Conservation (phyloP, 805 yeast species). For the Hagleromyces aurorensis region DNA sequence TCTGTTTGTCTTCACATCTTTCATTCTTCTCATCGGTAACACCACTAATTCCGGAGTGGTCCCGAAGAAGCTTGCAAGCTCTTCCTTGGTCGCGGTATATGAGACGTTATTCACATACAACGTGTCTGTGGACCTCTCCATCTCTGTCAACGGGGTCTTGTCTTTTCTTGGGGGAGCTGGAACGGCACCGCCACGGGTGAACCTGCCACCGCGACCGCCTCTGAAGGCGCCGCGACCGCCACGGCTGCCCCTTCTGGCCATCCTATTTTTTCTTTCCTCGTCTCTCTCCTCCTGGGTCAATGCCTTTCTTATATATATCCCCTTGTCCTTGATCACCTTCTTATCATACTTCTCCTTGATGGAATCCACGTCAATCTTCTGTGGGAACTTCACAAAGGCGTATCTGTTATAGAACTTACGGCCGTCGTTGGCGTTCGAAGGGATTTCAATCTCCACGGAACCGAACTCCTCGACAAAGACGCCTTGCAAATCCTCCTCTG, state of each 20-base stretch:
- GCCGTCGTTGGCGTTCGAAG: constrained; percentile 17
- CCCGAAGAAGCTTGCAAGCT: constrained; percentile 45
- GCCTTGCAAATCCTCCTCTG: constrained; percentile 22
- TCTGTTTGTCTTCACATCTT: constrained; percentile 27
- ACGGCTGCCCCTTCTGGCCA: constrained; percentile 10
- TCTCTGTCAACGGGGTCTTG: constrained; percentile 32
- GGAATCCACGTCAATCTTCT: constrained; percentile 25
- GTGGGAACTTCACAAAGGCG: constrained; percentile 29
- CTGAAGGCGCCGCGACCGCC: constrained; percentile 11
- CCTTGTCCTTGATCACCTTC: constrained; percentile 26
- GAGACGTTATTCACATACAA: constrained; percentile 57
- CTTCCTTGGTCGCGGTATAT: constrained; percentile 52
- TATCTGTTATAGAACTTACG: constrained; percentile 24
- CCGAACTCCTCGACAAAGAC: constrained; percentile 24
- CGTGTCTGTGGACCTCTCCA: constrained; percentile 40
- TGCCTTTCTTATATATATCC: constrained; percentile 28
- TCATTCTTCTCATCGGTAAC: constrained; percentile 40
- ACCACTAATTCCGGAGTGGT: constrained; percentile 41
- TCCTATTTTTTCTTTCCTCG: constrained; percentile 12
- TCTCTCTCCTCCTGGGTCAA: constrained; percentile 18
- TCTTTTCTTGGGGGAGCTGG: constrained; percentile 25
- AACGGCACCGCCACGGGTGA: constrained; percentile 15
- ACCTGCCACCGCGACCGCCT: constrained; percentile 9
- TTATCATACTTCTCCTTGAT: constrained; percentile 27
- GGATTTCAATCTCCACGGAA: constrained; percentile 24